A percentile compares a stretch with the other conserved stretches of the same genome.
Evolutionary conservation across 768 basidiomycete genomes (phyloP).

Genomic region (Auriscalpium orientale): DNA sequence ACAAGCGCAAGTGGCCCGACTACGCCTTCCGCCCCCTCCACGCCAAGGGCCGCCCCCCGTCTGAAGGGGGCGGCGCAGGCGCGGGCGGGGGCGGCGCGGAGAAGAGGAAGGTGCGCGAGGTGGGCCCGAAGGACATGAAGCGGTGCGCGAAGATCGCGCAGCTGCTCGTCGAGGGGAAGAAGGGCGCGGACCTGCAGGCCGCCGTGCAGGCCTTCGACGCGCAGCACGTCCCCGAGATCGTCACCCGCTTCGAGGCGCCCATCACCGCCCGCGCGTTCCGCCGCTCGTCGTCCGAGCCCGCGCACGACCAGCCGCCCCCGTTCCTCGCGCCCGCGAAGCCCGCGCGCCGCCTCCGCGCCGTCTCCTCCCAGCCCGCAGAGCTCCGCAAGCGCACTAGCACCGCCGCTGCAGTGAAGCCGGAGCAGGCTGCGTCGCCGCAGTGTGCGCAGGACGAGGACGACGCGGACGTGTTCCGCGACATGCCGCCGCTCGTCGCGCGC

Average conservation of each 20-base stretch:
- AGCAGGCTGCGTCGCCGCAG: too few species aligned
- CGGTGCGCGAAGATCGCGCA: conserved; percentile 64
- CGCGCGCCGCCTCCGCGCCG: conserved; percentile 10
- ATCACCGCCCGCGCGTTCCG: conserved; percentile 65
- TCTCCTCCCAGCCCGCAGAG: conserved; percentile 12
- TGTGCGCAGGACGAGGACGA: neutral
- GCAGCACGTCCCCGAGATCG: conserved; percentile 46
- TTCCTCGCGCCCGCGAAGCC: conserved; percentile 6
- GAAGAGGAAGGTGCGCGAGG: conserved; percentile 55
- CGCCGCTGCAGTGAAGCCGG: neutral
- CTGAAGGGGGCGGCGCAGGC: too few species aligned
- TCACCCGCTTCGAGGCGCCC: conserved; percentile 67
- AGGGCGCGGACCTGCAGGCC: conserved; percentile 28
- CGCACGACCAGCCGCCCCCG: conserved; percentile 28
- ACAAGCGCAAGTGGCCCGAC: conserved; percentile 66
- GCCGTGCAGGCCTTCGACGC: conserved; percentile 35
- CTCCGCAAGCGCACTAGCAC: neutral
- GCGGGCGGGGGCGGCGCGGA: conserved; percentile 18
- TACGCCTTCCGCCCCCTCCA: conserved; percentile 69
- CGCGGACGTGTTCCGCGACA: neutral
- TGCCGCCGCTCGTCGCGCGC: neutral
- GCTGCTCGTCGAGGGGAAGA: conserved; percentile 39
- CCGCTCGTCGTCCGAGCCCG: conserved; percentile 51
- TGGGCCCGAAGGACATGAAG: conserved; percentile 53
- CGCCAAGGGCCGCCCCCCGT: conserved; percentile 26